phyloP scores from a whole-genome alignment of 2,329 filamentous ascomycete species.

The Colletotrichum abscissum region DNA sequence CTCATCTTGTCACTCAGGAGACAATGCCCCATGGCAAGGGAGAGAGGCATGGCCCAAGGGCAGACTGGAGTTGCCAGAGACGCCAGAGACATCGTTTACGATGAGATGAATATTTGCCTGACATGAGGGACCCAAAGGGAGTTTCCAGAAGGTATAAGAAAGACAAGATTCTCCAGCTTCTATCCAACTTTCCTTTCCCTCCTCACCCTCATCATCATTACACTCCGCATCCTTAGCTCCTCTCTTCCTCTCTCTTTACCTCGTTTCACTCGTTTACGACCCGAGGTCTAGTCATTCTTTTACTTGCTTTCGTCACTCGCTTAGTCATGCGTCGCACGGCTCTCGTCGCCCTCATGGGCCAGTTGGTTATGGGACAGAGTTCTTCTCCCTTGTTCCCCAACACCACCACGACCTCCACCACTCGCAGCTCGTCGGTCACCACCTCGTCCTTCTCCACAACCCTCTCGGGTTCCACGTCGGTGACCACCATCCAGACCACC shows the following conservation, averaged over 20 bases:
- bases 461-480: not conserved
- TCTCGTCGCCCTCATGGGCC: slow-evolving; percentile 15
- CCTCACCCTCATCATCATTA: slow-evolving; percentile 33
- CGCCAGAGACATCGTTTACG: not conserved
- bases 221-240: slow-evolving; percentile 29
- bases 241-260: slow-evolving; percentile 18
- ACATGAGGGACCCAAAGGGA: slow-evolving; percentile 2
- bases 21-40: slow-evolving; percentile 15
- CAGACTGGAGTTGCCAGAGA: not conserved
- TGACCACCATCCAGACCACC: not conserved
- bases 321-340: slow-evolving; percentile 23
- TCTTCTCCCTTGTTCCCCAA: not conserved
- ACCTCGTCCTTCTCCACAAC: not conserved
- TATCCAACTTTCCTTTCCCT: slow-evolving; percentile 1
- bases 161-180: not conserved
- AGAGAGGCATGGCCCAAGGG: not conserved
- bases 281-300: slow-evolving; percentile 33
- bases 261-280: slow-evolving; percentile 34
- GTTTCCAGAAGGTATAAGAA: slow-evolving; percentile 24
- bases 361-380: slow-evolving; percentile 8
- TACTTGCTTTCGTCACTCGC: slow-evolving; percentile 30
- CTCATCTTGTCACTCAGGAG: slow-evolving; percentile 27
- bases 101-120: not conserved
- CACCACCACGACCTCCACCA: not conserved
- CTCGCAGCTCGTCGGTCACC: not conserved